Base-by-base conservation (phyloP, 2,329 filamentous ascomycete species). In the Stenocarpella maydis region DNA sequence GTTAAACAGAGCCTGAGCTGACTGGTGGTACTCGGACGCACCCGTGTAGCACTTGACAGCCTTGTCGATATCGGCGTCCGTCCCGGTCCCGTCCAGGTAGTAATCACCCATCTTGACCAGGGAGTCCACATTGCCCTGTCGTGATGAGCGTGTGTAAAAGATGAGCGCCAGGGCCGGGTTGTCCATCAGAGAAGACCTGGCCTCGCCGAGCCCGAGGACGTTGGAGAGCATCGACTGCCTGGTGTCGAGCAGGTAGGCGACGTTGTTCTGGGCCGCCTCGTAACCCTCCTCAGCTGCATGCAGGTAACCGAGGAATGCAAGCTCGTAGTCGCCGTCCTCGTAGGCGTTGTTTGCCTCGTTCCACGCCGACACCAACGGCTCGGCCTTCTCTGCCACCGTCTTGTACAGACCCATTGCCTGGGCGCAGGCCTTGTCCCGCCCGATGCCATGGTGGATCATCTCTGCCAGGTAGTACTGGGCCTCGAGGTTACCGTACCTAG, bases 101-200 rank as follows among this genome's bases (percentile, higher is more conserved):
- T 98, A 98, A 81, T 99, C 97, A 47, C 96, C 96, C 92, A 98
- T 97, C 82, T 99, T 99, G 73, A 99, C 92, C 72, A 97, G 86
- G 0, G 95, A 93, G 80, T 99, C 96, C 54, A 97, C 91, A 74
- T 99, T 99, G 55, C 91, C 88, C 78, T 99, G 97, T 73, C 94
- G 92, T 2, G 96, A 94, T 12, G 95, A 98, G 43, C 96, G 90
- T 0, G 95, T 98, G 93, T 95, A 99, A 81, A 97, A 96, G 43
- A 97, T 91, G 61, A 99, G 85, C 1, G 94, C 94, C 3, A 97
- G 80, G 6, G 80, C 78, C 1, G 87, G 81, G 73, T 90, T 86
- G 65, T 85, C 79, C 9, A 89, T 79, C 10, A 88, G 78, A 19
- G 74, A 73, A 3, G 80, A 71, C 73, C 76, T 75, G 5, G 76